Evolutionary conservation across 2,329 filamentous ascomycete species (phyloP), one percentile per base, ranked within the genome.

Genomic region (Ambrosiella beaveri): DNA sequence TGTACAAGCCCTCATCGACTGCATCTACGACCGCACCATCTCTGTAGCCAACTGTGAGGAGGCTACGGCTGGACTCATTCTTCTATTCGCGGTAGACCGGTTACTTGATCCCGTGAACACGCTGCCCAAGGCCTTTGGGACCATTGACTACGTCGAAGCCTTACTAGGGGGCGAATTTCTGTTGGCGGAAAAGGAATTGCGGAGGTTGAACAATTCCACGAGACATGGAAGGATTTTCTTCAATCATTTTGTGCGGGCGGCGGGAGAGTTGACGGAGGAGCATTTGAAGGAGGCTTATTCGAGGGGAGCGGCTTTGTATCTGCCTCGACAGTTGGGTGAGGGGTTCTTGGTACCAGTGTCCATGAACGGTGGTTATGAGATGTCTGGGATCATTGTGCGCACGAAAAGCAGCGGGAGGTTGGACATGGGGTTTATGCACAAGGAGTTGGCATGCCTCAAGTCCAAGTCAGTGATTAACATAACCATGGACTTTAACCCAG

Each of bases 271-370:
- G 9, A 52, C 41, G 8, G n/a, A 17, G 6, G 51, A 60, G 13
- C 17, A 52, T 4, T 37, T 60, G 36, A 55, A 56, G 6, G 56
- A 57, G 17, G 56, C 56, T 2, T 55, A 56, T 36, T 45, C 58
- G 7, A 51, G 59, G 8, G 59, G 59, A 11, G 17, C 45, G 19
- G 59, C 56, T 3, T 54, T 60, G 15, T 55, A 51, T 11, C 51
- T 55, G 7, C 56, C 59, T 2, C 17, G 35, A 12, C 41, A 17
- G 9, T 51, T 60, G 19, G 59, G 59, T 1, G 59, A 45, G 17
- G 59, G 59, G 13, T 50, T 58, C 5, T 19, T 60, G n/a, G 52
- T 60, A 37, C 59, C 59, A 5, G 27, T 60, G 13, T 57, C 41
- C 37, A 52, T 56, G 5, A n/a, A 55, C 7, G 45, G 44, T n/a